phyloP scores from a whole-genome alignment of 2,329 filamentous ascomycete genomes.

The Aspergillus aculeatus region DNA sequence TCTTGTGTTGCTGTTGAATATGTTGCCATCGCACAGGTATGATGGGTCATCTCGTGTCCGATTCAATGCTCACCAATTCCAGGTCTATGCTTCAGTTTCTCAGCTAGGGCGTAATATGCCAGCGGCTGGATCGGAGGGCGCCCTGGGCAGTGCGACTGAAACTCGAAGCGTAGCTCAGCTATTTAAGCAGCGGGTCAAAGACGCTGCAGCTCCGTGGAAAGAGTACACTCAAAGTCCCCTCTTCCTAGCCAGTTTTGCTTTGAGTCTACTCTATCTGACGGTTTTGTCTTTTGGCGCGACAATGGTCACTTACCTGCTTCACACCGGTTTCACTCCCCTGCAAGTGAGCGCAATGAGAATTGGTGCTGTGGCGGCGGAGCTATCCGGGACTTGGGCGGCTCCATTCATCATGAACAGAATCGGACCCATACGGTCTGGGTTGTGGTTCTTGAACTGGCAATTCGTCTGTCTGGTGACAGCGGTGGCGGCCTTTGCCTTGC shows the following conservation, averaged over 20 bases:
- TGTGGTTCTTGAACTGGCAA: slow-evolving; percentile 72
- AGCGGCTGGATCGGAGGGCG: not conserved
- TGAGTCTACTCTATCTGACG: slow-evolving; percentile 55
- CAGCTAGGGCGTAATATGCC: slow-evolving; percentile 14
- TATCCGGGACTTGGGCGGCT: slow-evolving; percentile 54
- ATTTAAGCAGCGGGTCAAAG: slow-evolving; percentile 19
- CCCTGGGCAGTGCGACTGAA: not conserved
- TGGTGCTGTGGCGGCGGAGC: slow-evolving; percentile 51
- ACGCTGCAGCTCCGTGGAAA: slow-evolving; percentile 21
- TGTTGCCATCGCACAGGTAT: slow-evolving; percentile 39
- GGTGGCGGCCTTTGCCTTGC: slow-evolving; percentile 44
- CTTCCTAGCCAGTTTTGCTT: slow-evolving; percentile 49
- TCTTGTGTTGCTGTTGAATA: slow-evolving; percentile 42
- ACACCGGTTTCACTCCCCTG: slow-evolving; percentile 49
- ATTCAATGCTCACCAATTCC: not conserved
- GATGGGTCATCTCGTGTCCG: not conserved
- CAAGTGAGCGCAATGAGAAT: slow-evolving; percentile 50
- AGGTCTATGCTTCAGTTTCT: slow-evolving; percentile 24
- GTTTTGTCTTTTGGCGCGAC: slow-evolving; percentile 56
- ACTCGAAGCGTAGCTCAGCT: not conserved
- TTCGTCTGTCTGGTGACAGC: slow-evolving; percentile 54
- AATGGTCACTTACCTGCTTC: slow-evolving; percentile 57
- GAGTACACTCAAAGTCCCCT: slow-evolving; percentile 30
- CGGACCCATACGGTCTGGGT: slow-evolving; percentile 61
- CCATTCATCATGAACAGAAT: slow-evolving; percentile 52